phyloP scores from a whole-genome alignment of 2,329 filamentous ascomycete genomes.

The Dactylellina cionopaga region DNA sequence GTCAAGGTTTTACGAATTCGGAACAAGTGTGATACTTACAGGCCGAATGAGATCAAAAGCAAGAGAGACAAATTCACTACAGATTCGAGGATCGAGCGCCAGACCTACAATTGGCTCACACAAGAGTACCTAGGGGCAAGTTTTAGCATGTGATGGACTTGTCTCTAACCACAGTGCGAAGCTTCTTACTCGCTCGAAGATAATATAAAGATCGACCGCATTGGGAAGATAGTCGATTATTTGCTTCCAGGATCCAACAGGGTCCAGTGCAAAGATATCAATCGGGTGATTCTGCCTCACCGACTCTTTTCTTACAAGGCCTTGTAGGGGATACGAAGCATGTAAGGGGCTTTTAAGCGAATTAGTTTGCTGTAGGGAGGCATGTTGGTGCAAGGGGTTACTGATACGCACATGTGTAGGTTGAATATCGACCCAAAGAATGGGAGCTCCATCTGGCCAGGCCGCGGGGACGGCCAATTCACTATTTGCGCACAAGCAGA shows the following conservation, averaged over 20 bases:
- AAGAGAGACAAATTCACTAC: constrained; percentile 57
- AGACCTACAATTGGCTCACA: constrained; percentile 57
- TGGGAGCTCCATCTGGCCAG: constrained; percentile 57
- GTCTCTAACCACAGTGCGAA: not conserved
- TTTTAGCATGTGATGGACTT: constrained; percentile 2
- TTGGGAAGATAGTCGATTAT: constrained; percentile 55
- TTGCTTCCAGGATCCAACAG: constrained; percentile 57
- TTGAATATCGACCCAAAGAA: constrained; percentile 57
- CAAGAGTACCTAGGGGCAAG: constrained; percentile 53
- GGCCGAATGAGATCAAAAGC: constrained; percentile 56
- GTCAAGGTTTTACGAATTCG: not conserved
- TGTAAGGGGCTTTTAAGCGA: constrained; percentile 53
- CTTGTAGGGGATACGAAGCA: constrained; percentile 56
- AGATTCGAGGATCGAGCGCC: constrained; percentile 56
- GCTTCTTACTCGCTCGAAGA: constrained; percentile 56
- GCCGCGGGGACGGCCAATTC: constrained; percentile 55
- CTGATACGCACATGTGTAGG: constrained; percentile 55
- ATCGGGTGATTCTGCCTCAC: constrained; percentile 50
- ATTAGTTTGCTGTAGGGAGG: not conserved
- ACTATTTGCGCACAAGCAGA: constrained; percentile 58
- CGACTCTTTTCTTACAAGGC: constrained; percentile 54
- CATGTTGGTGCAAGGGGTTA: not conserved
- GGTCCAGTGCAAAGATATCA: constrained; percentile 56
- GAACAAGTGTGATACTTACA: constrained; percentile 39
- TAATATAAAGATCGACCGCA: constrained; percentile 56